These are phyloP conservation scores for Ophiosphaerella korrae DNA, from an alignment of 2,329 filamentous ascomycete species.

Conservation along the genomic window DNA sequence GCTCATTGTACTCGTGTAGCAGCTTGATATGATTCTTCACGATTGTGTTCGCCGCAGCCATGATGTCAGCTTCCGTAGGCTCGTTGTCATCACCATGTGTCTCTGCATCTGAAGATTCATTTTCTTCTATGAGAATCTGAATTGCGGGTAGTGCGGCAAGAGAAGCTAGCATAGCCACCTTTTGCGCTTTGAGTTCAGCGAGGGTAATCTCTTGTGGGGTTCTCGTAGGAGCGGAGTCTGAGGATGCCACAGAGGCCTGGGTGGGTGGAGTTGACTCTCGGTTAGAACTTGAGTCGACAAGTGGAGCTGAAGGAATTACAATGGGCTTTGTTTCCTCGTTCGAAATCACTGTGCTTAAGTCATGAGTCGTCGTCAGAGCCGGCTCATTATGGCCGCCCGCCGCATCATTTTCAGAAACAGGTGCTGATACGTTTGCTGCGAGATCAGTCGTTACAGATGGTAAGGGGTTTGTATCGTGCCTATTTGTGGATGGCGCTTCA, in stretches of 20 bases:
- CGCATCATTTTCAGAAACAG: too few relatives aligned
- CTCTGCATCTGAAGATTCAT: slow-evolving; percentile 24
- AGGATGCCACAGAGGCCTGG: neutral
- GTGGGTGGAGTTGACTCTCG: neutral
- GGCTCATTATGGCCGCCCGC: too few relatives aligned
- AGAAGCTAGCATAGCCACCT: slow-evolving; percentile 40
- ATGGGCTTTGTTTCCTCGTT: too few relatives aligned
- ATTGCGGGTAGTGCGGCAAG: slow-evolving; percentile 36
- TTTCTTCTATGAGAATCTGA: slow-evolving; percentile 41
- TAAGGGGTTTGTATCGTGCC: too few relatives aligned
- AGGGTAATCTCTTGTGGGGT: slow-evolving; percentile 55
- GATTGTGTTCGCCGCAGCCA: slow-evolving; percentile 55
- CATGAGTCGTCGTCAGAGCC: too few relatives aligned
- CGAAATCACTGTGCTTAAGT: neutral
- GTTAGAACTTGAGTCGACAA: neutral
- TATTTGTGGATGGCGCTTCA: too few relatives aligned
- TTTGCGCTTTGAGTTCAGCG: slow-evolving; percentile 52
- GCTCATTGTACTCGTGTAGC: slow-evolving; percentile 72
- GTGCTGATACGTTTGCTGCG: too few relatives aligned
- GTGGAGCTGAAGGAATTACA: neutral
- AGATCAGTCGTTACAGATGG: too few relatives aligned
- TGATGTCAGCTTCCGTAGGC: slow-evolving; percentile 37
- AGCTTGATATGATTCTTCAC: slow-evolving; percentile 68
- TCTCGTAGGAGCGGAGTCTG: slow-evolving; percentile 20
- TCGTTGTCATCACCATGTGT: slow-evolving; percentile 22